These are phyloP conservation scores for Iberis pinnata DNA, from an alignment of 345 rosid genomes.

Conservation along the genomic window DNA sequence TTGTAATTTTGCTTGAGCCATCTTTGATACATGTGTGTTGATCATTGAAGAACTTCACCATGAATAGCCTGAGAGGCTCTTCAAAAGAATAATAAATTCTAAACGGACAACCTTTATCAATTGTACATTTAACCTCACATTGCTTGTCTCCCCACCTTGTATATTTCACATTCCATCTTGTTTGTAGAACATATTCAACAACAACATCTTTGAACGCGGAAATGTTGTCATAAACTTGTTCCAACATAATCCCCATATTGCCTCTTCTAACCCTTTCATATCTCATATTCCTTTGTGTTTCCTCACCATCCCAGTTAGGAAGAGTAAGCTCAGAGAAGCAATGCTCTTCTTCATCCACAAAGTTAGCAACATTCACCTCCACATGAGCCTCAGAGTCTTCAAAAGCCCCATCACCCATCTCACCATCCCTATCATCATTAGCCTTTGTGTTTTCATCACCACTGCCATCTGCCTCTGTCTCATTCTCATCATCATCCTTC, in stretches of 20 bases:
- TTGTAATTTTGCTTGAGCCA: neutral
- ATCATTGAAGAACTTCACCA: neutral
- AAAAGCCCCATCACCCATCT: no score
- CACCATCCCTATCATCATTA: no score
- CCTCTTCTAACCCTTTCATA: neutral
- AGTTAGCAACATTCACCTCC: no score
- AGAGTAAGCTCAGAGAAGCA: neutral
- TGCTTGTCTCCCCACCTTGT: neutral
- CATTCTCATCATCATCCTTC: no score
- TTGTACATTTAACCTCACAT: neutral
- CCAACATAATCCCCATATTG: neutral
- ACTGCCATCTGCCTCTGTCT: no score
- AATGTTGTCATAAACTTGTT: neutral
- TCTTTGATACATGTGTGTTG: neutral
- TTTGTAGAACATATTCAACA: neutral
- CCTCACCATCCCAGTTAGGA: neutral
- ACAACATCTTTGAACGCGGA: neutral
- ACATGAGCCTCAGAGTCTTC: no score
- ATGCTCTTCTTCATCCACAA: neutral
- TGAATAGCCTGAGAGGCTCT: neutral
- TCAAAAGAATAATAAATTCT: neutral
- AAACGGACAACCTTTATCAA: neutral
- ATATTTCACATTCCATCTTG: neutral
- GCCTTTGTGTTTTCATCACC: no score
- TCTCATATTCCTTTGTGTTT: neutral